Evolutionary conservation across 2,329 filamentous ascomycete species (phyloP), one percentile per base, ranked within the genome.

Genomic region (Claviceps sorghi): DNA sequence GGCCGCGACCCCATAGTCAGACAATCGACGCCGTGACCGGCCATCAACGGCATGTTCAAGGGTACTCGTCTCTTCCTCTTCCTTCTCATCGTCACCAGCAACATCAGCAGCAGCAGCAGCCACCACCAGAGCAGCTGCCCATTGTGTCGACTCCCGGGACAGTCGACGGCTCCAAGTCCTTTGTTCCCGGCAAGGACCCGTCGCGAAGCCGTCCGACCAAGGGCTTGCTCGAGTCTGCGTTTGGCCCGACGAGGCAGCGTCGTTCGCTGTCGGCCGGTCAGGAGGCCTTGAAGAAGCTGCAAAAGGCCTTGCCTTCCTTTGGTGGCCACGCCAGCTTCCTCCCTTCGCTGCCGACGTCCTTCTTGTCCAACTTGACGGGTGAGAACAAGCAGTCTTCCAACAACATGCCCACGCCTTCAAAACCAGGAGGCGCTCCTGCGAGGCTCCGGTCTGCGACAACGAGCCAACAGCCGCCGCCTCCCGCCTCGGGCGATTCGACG

Each of bases 221-320:
- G 21, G 59, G 64, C 11, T 56, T 65, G 10, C 63, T 80, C 32
- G 68, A 72, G 11, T 64, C 67, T 4, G 73, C 76, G 2, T 73
- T 80, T 52, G 66, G 67, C n/a, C 67, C 69, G 19, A 67, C 64
- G 9, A 69, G 76, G 49, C 70, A 72, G 45, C 66, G 69, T 13
- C 69, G 79, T 21, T 76, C 79, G 19, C 70, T 72, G 17, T 82
- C 79, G 2, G 72, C 72, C 3, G 75, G 79, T 15, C 71, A 77
- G 36, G 79, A 82, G 52, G 75, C 78, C 5, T 61, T 83, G 29
- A 80, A 73, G 61, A 76, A 71, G 56, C 62, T 83, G 44, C 76
- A 76, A 44, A 79, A 75, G 55, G 77, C 73, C 0, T 61, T 82
- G 9, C 77, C 79, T 1, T 80, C 77, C 6, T 67, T 80, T 36